Conservation (phyloP, 2,329 filamentous ascomycete genomes). For the Cercospora sojina region DNA sequence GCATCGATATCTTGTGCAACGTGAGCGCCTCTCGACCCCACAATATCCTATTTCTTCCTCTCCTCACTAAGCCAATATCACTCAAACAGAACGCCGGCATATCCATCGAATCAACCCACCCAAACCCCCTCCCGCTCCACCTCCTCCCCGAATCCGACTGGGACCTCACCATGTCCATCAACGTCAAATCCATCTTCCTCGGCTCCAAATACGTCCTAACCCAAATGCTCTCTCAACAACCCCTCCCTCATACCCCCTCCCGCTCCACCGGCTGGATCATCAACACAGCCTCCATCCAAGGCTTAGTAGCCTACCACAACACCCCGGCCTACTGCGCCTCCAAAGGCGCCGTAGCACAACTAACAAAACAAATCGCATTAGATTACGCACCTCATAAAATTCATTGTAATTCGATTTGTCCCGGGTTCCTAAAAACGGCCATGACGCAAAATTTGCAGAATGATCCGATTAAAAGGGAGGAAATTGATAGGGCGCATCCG, state of each 20-base stretch:
- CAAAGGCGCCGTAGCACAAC: slow-evolving; percentile 38
- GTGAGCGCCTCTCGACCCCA: neutral
- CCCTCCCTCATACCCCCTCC: slow-evolving; percentile 28
- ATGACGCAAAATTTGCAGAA: slow-evolving; percentile 44
- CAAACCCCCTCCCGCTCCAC: slow-evolving; percentile 31
- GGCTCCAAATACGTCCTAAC: slow-evolving; percentile 41
- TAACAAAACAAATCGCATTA: slow-evolving; percentile 48
- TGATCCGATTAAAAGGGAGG: slow-evolving; percentile 28
- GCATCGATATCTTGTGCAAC: slow-evolving; percentile 22
- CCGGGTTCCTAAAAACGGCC: slow-evolving; percentile 40
- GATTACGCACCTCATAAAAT: slow-evolving; percentile 39
- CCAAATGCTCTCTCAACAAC: slow-evolving; percentile 42
- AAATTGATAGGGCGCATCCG: slow-evolving; percentile 37
- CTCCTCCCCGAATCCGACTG: slow-evolving; percentile 38
- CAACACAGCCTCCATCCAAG: slow-evolving; percentile 37
- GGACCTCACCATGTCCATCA: slow-evolving; percentile 40
- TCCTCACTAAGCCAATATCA: neutral
- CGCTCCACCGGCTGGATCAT: slow-evolving; percentile 40
- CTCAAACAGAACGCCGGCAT: slow-evolving; percentile 17
- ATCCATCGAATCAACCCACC: slow-evolving; percentile 30
- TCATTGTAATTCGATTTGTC: slow-evolving; percentile 45
- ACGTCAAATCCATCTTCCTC: slow-evolving; percentile 42
- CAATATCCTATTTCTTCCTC: neutral
- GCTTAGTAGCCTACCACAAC: slow-evolving; percentile 35
- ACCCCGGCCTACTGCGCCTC: slow-evolving; percentile 42